Base-by-base conservation (phyloP, 495 filamentous ascomycete genomes). In the Pyrenopolyporus hunteri region DNA sequence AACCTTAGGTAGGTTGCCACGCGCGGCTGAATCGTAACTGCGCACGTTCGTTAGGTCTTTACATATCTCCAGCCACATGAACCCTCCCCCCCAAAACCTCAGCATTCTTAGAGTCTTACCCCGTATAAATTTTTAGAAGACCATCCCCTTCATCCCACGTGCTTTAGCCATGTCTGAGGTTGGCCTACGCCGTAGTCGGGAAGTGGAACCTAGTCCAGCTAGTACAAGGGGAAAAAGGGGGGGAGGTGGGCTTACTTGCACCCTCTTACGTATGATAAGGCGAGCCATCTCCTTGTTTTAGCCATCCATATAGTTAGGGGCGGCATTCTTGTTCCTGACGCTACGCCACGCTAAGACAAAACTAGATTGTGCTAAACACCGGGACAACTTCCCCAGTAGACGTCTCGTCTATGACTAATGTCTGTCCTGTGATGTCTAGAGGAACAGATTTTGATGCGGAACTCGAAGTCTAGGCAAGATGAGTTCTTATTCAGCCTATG, bases 321-420 rank as follows among this genome's bases (percentile, higher is more conserved):
- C 20, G 14, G 39, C 22, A 26, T 36, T 43, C 32, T 57, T 33
- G 54, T 54, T 13, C 48, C 45, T 54, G 54, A n/a, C 35, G 2
- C 16, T 17, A 33, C 11, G 35, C 11, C 4, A 4, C 35, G 42
- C 54, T 49, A 58, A 29, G 6, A 46, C 25, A 16, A 28, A 8
- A 37, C 37, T 19, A 11, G 3, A 50, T 25, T 2, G 23, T 11
- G 10, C 42, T 19, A 43, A 35, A 22, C 23, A 40, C 13, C 10
- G 22, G 20, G 14, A 6, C 11, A 28, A 11, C 20, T 28, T 22
- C 29, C n/a, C 28, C 9, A 47, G 6, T 6, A 19, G 14, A 9
- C n/a, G 11, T 9, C 11, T 8, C 16, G 14, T 31, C 23, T 52
- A 16, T 40, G 45, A 60, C 32, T 52, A 60, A 52, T 60, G 51